phyloP scores from a whole-genome alignment of 306 rosid species.

The Gleditsia sinensis region DNA sequence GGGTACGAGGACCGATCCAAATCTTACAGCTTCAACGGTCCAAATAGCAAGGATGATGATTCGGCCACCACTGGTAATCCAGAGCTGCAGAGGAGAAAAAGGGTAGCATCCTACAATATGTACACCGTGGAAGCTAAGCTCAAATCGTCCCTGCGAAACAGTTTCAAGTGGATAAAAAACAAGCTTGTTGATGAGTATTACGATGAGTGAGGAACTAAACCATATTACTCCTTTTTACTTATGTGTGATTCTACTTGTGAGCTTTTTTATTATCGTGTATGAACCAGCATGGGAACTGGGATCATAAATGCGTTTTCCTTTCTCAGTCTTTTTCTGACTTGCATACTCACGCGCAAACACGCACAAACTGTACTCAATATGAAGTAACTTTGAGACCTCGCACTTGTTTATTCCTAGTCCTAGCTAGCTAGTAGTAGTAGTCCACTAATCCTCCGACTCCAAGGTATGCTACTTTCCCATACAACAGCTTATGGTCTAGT shows the following conservation, averaged over 20 bases:
- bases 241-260: background rate
- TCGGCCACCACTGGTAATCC: conserved; percentile 41
- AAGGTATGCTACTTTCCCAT: no score
- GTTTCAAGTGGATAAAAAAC: conserved; percentile 69
- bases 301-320: no score
- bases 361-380: background rate
- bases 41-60: conserved; percentile 39
- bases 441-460: background rate
- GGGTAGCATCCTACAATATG: conserved; percentile 57
- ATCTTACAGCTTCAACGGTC: conserved; percentile 63
- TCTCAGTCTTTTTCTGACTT: background rate
- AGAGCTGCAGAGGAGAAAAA: conserved; percentile 57
- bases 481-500: no score
- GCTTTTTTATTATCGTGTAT: background rate
- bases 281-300: background rate
- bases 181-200: conserved; percentile 45
- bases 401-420: background rate
- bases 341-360: background rate
- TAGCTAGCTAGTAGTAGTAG: no score
- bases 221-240: background rate
- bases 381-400: background rate
- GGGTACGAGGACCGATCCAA: conserved; percentile 48
- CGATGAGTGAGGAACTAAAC: conserved; percentile 24
- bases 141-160: conserved; percentile 56
- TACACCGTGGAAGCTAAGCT: conserved; percentile 55